Base-by-base conservation (phyloP, 768 basidiomycete genomes). In the Rhizopogon salebrosus region DNA sequence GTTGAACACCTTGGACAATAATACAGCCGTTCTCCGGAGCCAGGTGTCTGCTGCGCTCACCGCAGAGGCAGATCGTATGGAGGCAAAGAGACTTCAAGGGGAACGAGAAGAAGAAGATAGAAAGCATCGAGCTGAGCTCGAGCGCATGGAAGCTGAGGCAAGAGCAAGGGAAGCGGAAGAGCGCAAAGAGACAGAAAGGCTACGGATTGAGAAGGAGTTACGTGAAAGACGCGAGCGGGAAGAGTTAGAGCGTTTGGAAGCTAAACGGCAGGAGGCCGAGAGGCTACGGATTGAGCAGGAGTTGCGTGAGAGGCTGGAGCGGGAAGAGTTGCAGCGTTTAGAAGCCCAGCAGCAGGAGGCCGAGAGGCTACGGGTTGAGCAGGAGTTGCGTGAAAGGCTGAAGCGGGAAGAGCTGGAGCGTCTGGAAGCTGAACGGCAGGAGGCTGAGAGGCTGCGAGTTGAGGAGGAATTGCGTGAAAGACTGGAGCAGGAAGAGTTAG, bases 1-100 rank as follows among this genome's bases (percentile, higher is more conserved):
- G 38, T 68, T 81, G 43, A 73, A 66, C 35, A 64, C 69, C 1
- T 87, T 82, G 80, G 64, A 72, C 37, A 75, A 80, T 52, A 72
- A 54, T 42, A 57, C 64, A 5, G 51, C 53, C 1, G 38, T 54
- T 24, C 49, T 74, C 18, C 64, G 72, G 53, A 55, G 72, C 23
- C 69, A 70, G 18, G 54, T 70, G 35, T 72, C 83, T 34, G 69
- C 71, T 46, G 63, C 69, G 35, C 64, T 72, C 43, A 61, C 83
- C 41, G 53, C 66, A 23, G 73, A 76, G 27, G 73, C 76, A 2
- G 68, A 73, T 49, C 69, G 65, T n/a, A 62, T 63, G 2, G 82
- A 81, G 51, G 65, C 64, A 3, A 57, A 68, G 43, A 72, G 76
- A 38, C 27, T 58, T 6, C 61, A 55, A 23, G 62, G 56, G 41